Base-by-base conservation (phyloP, 805 yeast species). In the Cyberlindnera mrakii region DNA sequence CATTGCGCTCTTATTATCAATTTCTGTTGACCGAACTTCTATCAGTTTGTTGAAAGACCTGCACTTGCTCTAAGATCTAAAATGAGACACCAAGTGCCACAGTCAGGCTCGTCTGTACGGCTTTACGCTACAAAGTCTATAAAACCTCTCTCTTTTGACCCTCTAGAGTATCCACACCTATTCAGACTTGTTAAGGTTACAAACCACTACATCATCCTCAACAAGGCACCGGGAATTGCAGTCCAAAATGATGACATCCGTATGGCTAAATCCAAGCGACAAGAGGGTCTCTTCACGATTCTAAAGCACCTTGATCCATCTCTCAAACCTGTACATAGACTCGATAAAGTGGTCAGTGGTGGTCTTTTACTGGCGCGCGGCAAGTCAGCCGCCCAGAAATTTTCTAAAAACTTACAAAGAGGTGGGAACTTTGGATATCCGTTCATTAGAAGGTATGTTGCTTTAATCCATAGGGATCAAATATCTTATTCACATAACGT, bases 341-440 rank as follows among this genome's bases (percentile, higher is more conserved):
- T 70, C 17, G 74, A 70, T 43, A 56, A 53, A 23, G 47, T 54
- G 39, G 74, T 67, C 6, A 63, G 71, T 16, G 75, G 75, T 18
- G 72, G 72, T 1, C 42, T 68, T 36, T 51, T 70, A 3, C 39
- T 68, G 5, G 67, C 72, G 2, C 59, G 55, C 40, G 62, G 57
- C 37, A 55, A 59, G 39, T 52, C 49, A 8, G 52, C 64, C 0
- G 69, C 72, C 1, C 53, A 47, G 16, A 50, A 49, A 40, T 66
- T 70, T 43, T 52, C 62, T 7, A 60, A 54, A 34, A 57, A 64
- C 36, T 47, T 70, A 13, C 45, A 47, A 35, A 38, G 49, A 29
- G 70, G 71, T 23, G 71, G 70, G 0, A 54, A 64, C 29, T 39
- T 41, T n/a, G 74, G 75, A 0, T 59, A 49, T 47, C 47, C 46